phyloP scores from a whole-genome alignment of 2,329 filamentous ascomycete genomes.

The Pseudocercospora crystallina region DNA sequence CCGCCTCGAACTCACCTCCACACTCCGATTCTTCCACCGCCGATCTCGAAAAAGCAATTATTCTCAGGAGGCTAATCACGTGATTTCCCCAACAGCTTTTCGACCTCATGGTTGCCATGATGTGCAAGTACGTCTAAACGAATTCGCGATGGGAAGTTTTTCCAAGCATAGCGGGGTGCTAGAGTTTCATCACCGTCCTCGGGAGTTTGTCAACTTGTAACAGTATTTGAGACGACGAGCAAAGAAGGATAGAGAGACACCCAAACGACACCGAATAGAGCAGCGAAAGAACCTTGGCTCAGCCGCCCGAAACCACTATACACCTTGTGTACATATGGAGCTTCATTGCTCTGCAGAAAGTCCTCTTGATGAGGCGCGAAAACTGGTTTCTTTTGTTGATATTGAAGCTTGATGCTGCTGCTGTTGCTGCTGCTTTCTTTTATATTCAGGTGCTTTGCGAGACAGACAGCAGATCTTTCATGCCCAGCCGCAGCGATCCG shows the following conservation, averaged over 20 bases:
- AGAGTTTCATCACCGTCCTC: conserved; percentile 2
- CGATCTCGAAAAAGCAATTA: not conserved
- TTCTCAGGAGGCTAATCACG: not conserved
- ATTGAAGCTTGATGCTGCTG: no score
- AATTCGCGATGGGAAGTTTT: conserved; percentile 9
- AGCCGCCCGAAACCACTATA: not conserved
- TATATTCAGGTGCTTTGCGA: no score
- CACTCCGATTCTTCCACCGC: not conserved
- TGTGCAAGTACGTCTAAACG: conserved; percentile 65
- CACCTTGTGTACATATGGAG: conserved; percentile 1
- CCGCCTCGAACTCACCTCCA: not conserved
- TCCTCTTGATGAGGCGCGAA: not conserved
- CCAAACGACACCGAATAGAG: conserved; percentile 7
- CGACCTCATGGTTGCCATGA: conserved; percentile 89
- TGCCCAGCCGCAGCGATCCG: no score
- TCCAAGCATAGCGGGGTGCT: conserved; percentile 19
- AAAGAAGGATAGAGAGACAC: conserved; percentile 21
- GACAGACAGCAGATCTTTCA: no score
- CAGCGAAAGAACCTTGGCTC: not conserved
- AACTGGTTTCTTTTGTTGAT: conserved; percentile 1
- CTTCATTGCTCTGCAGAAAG: not conserved
- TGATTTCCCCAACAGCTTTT: conserved; percentile 53
- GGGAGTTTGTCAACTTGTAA: conserved; percentile 18
- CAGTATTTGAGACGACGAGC: conserved; percentile 25
- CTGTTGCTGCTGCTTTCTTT: no score